These are phyloP conservation scores for Raphanus hybrid DNA, from an alignment of 441 rosid genomes.

Conservation along the genomic window DNA sequence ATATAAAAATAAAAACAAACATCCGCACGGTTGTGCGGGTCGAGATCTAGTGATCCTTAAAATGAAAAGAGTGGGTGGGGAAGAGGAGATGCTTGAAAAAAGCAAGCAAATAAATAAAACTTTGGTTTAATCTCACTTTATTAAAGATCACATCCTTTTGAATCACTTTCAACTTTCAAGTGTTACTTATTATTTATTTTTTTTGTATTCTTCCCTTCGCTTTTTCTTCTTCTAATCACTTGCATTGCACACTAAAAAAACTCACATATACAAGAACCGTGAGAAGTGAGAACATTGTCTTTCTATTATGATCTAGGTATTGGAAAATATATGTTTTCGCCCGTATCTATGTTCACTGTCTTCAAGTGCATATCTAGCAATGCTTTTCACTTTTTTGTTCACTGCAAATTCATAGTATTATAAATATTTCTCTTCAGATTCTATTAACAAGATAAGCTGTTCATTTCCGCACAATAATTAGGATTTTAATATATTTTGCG, in stretches of 20 bases:
- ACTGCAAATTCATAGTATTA: slow-evolving; percentile 19
- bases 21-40: too few species aligned
- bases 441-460: background rate
- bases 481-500: background rate
- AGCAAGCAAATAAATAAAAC: slow-evolving; percentile 30
- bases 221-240: background rate
- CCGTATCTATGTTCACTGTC: slow-evolving; percentile 12
- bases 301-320: background rate
- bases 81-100: slow-evolving; percentile 31
- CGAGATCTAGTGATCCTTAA: slow-evolving; percentile 10
- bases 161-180: slow-evolving; percentile 12
- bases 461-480: slow-evolving; percentile 2
- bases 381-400: background rate
- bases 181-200: background rate
- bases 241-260: background rate
- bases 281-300: background rate
- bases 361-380: slow-evolving; percentile 39
- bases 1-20: too few species aligned
- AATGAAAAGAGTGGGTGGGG: slow-evolving; percentile 29
- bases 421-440: background rate
- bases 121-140: slow-evolving; percentile 30
- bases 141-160: slow-evolving; percentile 12
- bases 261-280: background rate
- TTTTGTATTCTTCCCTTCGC: background rate
- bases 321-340: background rate